Evolutionary conservation across 2,329 filamentous ascomycete genomes (phyloP).

Genomic region (Nemania sp.): DNA sequence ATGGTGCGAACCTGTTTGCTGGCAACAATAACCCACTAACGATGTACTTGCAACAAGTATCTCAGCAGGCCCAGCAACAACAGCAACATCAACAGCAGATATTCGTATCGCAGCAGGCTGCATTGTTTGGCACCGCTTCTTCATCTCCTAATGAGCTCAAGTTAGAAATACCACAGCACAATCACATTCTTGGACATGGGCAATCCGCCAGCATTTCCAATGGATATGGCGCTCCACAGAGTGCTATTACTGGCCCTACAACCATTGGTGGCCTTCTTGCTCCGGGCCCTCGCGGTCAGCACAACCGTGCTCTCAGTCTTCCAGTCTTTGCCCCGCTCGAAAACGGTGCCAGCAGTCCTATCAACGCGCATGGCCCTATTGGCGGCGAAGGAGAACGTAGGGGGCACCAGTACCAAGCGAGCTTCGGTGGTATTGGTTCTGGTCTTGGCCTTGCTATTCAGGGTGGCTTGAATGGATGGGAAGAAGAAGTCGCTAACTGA

Average conservation of each 20-base stretch:
- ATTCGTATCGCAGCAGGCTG: constrained; percentile 80
- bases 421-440: constrained; percentile 69
- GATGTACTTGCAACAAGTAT: constrained; percentile 89
- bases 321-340: constrained; percentile 77
- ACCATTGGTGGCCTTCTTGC: constrained; percentile 83
- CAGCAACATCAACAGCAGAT: constrained; percentile 80
- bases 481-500: constrained; percentile 74
- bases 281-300: constrained; percentile 71
- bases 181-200: constrained; percentile 71
- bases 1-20: constrained; percentile 77
- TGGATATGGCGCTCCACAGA: constrained; percentile 65
- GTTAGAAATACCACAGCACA: constrained; percentile 71
- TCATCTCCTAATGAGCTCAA: constrained; percentile 68
- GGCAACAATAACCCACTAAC: constrained; percentile 89
- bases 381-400: constrained; percentile 67
- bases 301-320: constrained; percentile 88
- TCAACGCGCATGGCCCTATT: constrained; percentile 60
- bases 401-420: constrained; percentile 75
- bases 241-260: constrained; percentile 68
- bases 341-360: constrained; percentile 67
- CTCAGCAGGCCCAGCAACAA: constrained; percentile 77
- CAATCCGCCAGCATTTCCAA: constrained; percentile 75
- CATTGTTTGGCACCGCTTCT: constrained; percentile 80
- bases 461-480: constrained; percentile 74
- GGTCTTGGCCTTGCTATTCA: constrained; percentile 73